Conservation (phyloP, 2,329 filamentous ascomycete species). For the Xylaria sp. region DNA sequence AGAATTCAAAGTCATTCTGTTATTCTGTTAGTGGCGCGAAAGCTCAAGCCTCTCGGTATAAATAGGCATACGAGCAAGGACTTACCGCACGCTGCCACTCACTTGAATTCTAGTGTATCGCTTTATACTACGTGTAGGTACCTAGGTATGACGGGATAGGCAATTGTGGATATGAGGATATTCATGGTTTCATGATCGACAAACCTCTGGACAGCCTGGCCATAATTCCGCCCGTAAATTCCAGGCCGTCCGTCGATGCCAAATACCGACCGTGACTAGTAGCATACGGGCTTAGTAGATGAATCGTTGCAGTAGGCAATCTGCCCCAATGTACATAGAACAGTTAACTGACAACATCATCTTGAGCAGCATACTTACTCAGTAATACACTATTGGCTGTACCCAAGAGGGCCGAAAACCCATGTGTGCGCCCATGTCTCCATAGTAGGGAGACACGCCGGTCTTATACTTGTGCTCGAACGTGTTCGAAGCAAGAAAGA, state of each 20-base stretch:
- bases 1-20: no score
- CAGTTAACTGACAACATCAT: neutral
- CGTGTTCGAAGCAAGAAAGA: neutral
- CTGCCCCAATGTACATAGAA: no score
- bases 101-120: no score
- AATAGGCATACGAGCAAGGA: neutral
- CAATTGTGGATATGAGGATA: constrained; percentile 7
- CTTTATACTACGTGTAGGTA: no score
- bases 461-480: neutral
- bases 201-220: neutral
- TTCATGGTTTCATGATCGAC: constrained; percentile 14
- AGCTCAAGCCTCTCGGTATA: neutral
- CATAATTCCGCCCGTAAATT: neutral
- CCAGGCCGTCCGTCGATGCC: constrained; percentile 1
- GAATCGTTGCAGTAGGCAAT: neutral
- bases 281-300: neutral
- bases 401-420: no score
- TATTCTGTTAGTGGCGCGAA: neutral
- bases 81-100: neutral
- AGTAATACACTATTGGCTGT: neutral
- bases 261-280: neutral
- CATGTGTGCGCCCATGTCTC: neutral
- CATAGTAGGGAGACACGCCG: neutral
- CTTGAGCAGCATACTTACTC: neutral
- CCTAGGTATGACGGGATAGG: no score